A percentile compares a stretch with the other conserved stretches of the same genome.
Evolutionary conservation across 2,329 filamentous ascomycete genomes (phyloP).

Genomic region (Orbilia brochopaga): DNA sequence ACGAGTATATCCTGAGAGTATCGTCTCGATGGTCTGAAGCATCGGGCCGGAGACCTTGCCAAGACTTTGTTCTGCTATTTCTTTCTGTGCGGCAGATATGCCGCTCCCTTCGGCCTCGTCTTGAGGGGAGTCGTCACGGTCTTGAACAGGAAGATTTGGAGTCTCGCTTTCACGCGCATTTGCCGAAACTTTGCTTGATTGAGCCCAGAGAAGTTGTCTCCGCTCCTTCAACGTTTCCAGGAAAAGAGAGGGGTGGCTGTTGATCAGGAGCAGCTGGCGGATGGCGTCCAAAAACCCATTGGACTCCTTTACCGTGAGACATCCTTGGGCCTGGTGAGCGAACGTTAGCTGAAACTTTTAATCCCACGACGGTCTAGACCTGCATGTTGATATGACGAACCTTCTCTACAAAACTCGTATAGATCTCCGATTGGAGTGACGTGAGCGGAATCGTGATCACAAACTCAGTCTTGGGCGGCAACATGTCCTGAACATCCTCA

Average conservation of each 20-base stretch:
- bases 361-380: too few species aligned
- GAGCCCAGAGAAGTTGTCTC: too few species aligned
- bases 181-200: too few species aligned
- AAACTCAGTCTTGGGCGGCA: constrained; percentile 81
- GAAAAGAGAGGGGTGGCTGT: constrained; percentile 34
- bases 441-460: constrained; percentile 77
- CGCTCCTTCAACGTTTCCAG: constrained; percentile 6
- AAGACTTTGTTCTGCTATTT: constrained; percentile 26
- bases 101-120: background rate
- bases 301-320: too few species aligned
- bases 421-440: constrained; percentile 68
- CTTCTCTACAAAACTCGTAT: constrained; percentile 58
- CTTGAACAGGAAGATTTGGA: too few species aligned
- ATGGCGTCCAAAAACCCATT: constrained; percentile 37
- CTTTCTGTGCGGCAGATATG: background rate
- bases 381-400: constrained; percentile 16
- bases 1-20: constrained; percentile 53
- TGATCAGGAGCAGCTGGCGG: constrained; percentile 17
- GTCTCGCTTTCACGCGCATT: too few species aligned
- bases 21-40: constrained; percentile 9
- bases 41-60: constrained; percentile 52
- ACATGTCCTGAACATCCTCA: constrained; percentile 61
- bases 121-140: constrained; percentile 4
- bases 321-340: too few species aligned
- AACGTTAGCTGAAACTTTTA: too few species aligned